Base-by-base conservation (phyloP, 2,329 filamentous ascomycete species). In the Aspergillus fumigatus region DNA sequence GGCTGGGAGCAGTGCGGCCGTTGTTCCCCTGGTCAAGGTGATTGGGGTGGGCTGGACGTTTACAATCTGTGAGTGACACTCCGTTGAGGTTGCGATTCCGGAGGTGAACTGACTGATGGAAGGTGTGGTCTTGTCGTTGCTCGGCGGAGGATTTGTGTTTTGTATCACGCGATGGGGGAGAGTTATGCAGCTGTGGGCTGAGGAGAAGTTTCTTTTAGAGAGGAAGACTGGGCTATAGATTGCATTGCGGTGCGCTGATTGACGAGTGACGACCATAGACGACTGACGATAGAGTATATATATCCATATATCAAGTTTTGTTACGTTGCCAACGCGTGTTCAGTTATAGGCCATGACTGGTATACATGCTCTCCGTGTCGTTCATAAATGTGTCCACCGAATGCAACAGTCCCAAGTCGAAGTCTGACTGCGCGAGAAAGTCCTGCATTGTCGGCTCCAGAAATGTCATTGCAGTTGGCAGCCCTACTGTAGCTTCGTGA, bases 1-100 rank as follows among this genome's bases (percentile, higher is more conserved):
- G 1, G 89, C 88, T 10, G 77, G 82, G 3, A 88, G 84, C 0
- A 88, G 84, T 6, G 89, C 87, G 0, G 82, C 84, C 0, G 88
- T 89, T 57, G 76, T 93, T 53, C 90, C 90, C 0, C 84, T 87
- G 9, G 82, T 92, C 29, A 76, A 89, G 57, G 76, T 73, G 26
- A 88, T 93, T 55, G 90, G 90, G 4, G 86, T 93, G 0, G 90
- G 90, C 0, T 92, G 88, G 88, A 91, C 91, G 69, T 86, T 83
- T 56, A 92, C 89, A 0, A 87, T 92, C 56, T 84, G 81, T 65
- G 79, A 82, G 6, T 35, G 32, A 35, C 29, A 35, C 61, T 50
- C 11, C 11, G 14, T 43, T 61, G 65, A 52, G 62, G 47, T 3
- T 11, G 5, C 11, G 29, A 5, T 21, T 51, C 9, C 8, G 14